Evolutionary conservation across 2,329 filamentous ascomycete species (phyloP).

Genomic region (Fusarium pseudograminearum): DNA sequence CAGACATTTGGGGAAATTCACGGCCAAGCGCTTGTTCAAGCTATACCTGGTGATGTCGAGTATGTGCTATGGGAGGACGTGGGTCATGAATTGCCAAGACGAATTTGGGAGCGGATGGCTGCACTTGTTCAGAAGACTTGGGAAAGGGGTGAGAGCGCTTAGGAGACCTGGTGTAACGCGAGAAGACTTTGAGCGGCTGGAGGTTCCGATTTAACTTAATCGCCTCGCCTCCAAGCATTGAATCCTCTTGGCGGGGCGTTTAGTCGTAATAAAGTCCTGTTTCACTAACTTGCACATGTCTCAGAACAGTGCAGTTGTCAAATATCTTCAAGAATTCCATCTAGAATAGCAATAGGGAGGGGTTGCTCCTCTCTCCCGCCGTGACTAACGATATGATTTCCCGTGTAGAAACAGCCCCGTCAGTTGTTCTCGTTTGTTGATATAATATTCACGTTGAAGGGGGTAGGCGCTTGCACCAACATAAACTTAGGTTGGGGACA

Average conservation of each 20-base stretch:
- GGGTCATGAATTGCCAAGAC: conserved; percentile 38
- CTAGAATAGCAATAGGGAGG: neutral
- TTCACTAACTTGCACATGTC: neutral
- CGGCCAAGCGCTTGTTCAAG: conserved; percentile 44
- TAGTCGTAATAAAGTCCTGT: neutral
- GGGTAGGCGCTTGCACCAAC: no score
- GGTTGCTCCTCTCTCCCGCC: neutral
- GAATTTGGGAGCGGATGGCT: conserved; percentile 24
- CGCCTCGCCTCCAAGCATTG: neutral
- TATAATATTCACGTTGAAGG: neutral
- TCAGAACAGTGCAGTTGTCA: neutral
- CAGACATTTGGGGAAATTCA: conserved; percentile 48
- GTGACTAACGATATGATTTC: neutral
- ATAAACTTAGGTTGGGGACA: no score
- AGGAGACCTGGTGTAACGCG: neutral
- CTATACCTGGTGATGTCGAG: conserved; percentile 32
- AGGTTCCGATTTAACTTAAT: neutral
- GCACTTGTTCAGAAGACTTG: conserved; percentile 14
- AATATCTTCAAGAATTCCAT: neutral
- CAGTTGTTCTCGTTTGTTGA: neutral
- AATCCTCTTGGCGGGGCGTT: fast-evolving
- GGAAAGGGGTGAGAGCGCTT: conserved; percentile 7
- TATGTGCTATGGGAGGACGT: conserved; percentile 44
- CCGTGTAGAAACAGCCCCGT: neutral
- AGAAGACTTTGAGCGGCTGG: neutral